phyloP scores from a whole-genome alignment of 768 basidiomycete genomes.

The Trametes gibbosa region DNA sequence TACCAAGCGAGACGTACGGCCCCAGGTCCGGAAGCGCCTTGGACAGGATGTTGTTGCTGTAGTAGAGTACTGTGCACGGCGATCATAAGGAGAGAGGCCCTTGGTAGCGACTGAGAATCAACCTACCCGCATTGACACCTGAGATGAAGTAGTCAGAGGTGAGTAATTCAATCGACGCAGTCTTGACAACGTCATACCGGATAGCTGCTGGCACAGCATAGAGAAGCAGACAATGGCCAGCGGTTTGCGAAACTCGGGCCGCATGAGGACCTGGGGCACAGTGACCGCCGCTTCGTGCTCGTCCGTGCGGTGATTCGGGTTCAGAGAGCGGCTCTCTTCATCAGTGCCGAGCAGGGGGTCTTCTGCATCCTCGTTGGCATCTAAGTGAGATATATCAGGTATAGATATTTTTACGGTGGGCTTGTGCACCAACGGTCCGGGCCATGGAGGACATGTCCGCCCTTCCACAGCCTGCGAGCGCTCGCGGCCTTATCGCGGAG shows the following conservation, averaged over 20 bases:
- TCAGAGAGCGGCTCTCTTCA: conserved; percentile 19
- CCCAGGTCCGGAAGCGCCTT: conserved; percentile 77
- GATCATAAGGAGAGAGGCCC: conserved; percentile 1
- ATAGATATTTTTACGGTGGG: not conserved
- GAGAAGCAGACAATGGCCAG: conserved; percentile 64
- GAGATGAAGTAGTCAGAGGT: not conserved
- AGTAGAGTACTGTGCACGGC: conserved; percentile 67
- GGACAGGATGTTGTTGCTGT: conserved; percentile 84
- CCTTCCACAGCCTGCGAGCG: conserved; percentile 55
- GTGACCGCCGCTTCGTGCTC: conserved; percentile 40
- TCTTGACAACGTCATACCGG: conserved; percentile 44
- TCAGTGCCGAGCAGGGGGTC: conserved; percentile 42
- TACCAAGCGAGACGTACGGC: conserved; percentile 78
- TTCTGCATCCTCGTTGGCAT: conserved; percentile 26
- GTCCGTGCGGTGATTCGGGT: conserved; percentile 21
- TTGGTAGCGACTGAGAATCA: not conserved
- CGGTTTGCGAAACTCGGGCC: conserved; percentile 56
- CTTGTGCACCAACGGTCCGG: conserved; percentile 11
- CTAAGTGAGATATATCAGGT: not conserved
- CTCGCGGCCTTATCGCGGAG: conserved; percentile 46
- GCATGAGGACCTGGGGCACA: conserved; percentile 48
- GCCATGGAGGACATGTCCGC: conserved; percentile 18
- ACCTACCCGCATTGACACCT: conserved; percentile 77
- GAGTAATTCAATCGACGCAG: not conserved
- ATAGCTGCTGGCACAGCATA: conserved; percentile 79